Conservation (phyloP, 148 eudicot species). For the Vaccinium myrtillus region DNA sequence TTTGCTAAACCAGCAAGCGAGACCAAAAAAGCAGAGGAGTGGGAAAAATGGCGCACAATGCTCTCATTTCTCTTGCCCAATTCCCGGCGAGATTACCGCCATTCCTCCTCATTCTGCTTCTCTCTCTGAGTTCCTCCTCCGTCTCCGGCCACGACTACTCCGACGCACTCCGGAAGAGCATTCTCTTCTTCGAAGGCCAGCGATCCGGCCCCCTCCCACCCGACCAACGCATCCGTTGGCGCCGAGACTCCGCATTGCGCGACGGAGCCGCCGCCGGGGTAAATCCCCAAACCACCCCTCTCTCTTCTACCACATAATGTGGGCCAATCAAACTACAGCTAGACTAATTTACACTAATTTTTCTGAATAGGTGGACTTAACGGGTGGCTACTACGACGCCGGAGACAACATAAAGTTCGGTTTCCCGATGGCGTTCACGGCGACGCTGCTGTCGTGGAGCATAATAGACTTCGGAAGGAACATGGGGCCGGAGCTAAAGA, state of each 20-base stretch:
- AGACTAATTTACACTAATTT: neutral
- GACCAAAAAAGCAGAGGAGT: neutral
- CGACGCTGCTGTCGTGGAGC: slow-evolving; percentile 92
- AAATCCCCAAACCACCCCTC: slow-evolving; percentile 2
- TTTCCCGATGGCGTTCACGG: slow-evolving; percentile 92
- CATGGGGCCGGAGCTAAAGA: slow-evolving; percentile 60
- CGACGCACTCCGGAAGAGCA: slow-evolving; percentile 79
- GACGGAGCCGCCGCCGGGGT: slow-evolving; percentile 83
- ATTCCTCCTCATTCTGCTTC: slow-evolving; percentile 22
- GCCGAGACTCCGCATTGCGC: slow-evolving; percentile 76
- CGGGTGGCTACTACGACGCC: slow-evolving; percentile 96
- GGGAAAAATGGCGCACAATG: slow-evolving; percentile 45
- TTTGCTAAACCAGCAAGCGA: slow-evolving; percentile 4
- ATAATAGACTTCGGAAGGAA: slow-evolving; percentile 70
- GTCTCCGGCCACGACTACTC: slow-evolving; percentile 51
- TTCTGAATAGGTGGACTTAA: slow-evolving; percentile 62
- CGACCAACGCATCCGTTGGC: slow-evolving; percentile 88
- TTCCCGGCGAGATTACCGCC: slow-evolving; percentile 20
- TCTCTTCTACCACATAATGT: neutral
- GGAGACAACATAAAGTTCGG: slow-evolving; percentile 96
- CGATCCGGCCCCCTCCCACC: slow-evolving; percentile 87
- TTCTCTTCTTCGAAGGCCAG: slow-evolving; percentile 95
- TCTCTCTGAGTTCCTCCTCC: neutral
- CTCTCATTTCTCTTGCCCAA: slow-evolving; percentile 18
- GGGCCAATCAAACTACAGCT: neutral